Evolutionary conservation across 805 yeast species (phyloP).

Genomic region (Yarrowia divulgata): DNA sequence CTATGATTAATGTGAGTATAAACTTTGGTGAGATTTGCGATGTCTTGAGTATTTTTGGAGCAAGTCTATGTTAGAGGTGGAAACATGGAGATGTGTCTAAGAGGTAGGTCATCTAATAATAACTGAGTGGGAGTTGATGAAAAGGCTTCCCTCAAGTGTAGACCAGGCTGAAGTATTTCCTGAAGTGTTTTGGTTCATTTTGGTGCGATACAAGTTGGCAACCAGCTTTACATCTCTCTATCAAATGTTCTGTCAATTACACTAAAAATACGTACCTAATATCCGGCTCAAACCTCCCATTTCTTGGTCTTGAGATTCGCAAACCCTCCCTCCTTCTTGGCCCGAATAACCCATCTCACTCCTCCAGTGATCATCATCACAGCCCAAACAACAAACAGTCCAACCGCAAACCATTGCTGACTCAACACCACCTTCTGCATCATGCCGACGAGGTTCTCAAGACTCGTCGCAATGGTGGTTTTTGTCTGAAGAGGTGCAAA

Average conservation of each 20-base stretch:
- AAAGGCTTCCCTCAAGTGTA: too few species aligned
- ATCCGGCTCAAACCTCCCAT: neutral
- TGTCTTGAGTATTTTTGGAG: too few species aligned
- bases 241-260: neutral
- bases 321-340: neutral
- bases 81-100: too few species aligned
- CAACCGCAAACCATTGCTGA: conserved; percentile 16
- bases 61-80: too few species aligned
- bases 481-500: conserved; percentile 26
- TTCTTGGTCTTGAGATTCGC: neutral
- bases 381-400: conserved; percentile 1
- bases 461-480: conserved; percentile 17
- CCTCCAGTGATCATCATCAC: neutral
- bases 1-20: too few species aligned
- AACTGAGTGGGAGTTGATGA: too few species aligned
- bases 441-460: conserved; percentile 19
- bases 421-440: conserved; percentile 15
- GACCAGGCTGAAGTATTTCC: too few species aligned
- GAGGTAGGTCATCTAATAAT: too few species aligned
- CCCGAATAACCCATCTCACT: neutral
- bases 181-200: too few species aligned
- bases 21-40: too few species aligned
- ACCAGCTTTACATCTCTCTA: too few species aligned
- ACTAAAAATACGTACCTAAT: neutral
- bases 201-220: too few species aligned